Base-by-base conservation (phyloP, 768 basidiomycete species). In the Hygrophoropsis aurantiaca region DNA sequence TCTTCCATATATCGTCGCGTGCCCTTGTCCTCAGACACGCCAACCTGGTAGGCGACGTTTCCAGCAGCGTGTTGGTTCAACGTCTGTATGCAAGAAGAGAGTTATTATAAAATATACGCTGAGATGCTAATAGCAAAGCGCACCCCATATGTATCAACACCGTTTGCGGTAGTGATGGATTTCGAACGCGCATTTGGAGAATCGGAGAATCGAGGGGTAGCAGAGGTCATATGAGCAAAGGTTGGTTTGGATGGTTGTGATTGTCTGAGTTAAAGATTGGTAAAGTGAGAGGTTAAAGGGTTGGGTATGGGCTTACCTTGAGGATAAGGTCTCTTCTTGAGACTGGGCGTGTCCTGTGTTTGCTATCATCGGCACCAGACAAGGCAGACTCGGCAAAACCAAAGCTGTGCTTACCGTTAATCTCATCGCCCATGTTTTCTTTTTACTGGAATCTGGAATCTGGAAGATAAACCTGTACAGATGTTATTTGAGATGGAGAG, bases 1-100 rank as follows among this genome's bases (percentile, higher is more conserved):
- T 98, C 97, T 68, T 98, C 97, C 97, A 98, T 98, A 41, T 87
- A 90, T 53, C 95, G 76, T 51, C 97, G 75, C 45, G 87, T 79
- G 39, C 94, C 91, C 67, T 85, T 93, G 70, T 97, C 92, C 57
- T 95, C 93, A 27, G 84, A 73, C 9, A 87, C 79, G 20, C 74
- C 75, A 42, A 77, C 77, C 44, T 82, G 75, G 66, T 83, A 92
- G 5, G 80, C 74, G 2, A 76, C 64, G 55, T 85, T 82, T 47
- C 82, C 75, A 42, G 74, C 66, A 15, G 90, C 85, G 63, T 91
- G 87, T 47, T 87, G 74, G 56, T 71, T 73, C 56, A 77, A 73
- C 40, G 55, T 71, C 65, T 66, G 38, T 3, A 34, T 26, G 20
- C 24, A 9, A 16, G 21, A 23, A 27, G 21, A 15, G 27, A 11